phyloP scores from a whole-genome alignment of 2,329 filamentous ascomycete species.

The Monosporascus sp. region DNA sequence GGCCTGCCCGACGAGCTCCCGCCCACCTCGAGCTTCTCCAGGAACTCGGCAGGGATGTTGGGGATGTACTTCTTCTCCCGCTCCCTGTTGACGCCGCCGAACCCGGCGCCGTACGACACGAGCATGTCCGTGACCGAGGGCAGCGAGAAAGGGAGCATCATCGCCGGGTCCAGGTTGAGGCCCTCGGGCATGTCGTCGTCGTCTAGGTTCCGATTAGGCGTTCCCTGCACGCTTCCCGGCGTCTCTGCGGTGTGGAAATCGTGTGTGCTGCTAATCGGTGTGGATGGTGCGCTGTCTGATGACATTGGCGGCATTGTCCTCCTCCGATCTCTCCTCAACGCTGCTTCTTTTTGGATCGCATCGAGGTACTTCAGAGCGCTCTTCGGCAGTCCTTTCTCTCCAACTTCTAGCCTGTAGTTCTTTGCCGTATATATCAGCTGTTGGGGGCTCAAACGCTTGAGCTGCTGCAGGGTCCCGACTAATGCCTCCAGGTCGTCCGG shows the following conservation, averaged over 20 bases:
- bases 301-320: constrained; percentile 40
- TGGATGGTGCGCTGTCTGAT: constrained; percentile 26
- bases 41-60: constrained; percentile 87
- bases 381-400: constrained; percentile 87
- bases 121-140: constrained; percentile 98
- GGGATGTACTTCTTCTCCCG: constrained; percentile 93
- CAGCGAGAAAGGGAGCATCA: constrained; percentile 92
- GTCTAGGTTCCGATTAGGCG: constrained; percentile 41
- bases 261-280: constrained; percentile 30
- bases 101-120: constrained; percentile 88
- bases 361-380: constrained; percentile 82
- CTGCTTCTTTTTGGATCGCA: constrained; percentile 71
- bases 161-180: constrained; percentile 78
- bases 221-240: constrained; percentile 36
- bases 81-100: constrained; percentile 88
- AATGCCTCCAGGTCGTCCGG: constrained; percentile 82
- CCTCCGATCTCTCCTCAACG: constrained; percentile 53
- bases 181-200: constrained; percentile 68
- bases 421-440: constrained; percentile 90
- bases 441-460: constrained; percentile 77
- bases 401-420: constrained; percentile 91
- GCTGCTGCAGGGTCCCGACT: constrained; percentile 81
- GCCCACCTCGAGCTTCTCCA: constrained; percentile 73
- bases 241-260: constrained; percentile 42
- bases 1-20: constrained; percentile 43